Conservation (phyloP, 2,329 filamentous ascomycete genomes). For the Diaporthe eres region DNA sequence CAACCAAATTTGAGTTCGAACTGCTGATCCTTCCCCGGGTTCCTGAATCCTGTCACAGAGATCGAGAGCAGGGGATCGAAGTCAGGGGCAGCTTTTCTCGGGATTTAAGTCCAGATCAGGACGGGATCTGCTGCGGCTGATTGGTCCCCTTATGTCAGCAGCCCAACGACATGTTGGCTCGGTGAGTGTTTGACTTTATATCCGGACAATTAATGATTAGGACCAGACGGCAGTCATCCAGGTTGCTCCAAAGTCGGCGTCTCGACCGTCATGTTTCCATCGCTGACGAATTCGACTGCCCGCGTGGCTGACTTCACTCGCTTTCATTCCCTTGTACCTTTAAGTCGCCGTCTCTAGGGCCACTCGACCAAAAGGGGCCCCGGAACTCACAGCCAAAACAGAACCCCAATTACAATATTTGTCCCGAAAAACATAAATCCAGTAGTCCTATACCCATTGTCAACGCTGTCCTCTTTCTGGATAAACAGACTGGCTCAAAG, state of each 20-base stretch:
- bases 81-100: neutral
- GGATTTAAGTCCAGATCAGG: neutral
- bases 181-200: neutral
- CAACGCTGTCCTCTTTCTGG: neutral
- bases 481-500: neutral
- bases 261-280: neutral
- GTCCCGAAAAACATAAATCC: neutral
- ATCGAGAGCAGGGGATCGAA: conserved; percentile 5
- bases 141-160: conserved; percentile 21
- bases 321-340: neutral
- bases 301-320: neutral
- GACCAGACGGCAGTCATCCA: no score
- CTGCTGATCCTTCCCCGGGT: conserved; percentile 19
- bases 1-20: neutral
- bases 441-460: neutral
- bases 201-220: neutral
- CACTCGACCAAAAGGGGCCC: neutral
- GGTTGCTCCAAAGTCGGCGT: neutral
- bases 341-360: neutral
- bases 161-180: conserved; percentile 3
- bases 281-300: neutral
- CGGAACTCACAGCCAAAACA: neutral
- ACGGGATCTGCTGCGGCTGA: neutral
- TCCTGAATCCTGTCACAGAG: conserved; percentile 17
- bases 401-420: no score